phyloP scores from a whole-genome alignment of 2,329 filamentous ascomycete species.

The Trichoderma lentiforme region DNA sequence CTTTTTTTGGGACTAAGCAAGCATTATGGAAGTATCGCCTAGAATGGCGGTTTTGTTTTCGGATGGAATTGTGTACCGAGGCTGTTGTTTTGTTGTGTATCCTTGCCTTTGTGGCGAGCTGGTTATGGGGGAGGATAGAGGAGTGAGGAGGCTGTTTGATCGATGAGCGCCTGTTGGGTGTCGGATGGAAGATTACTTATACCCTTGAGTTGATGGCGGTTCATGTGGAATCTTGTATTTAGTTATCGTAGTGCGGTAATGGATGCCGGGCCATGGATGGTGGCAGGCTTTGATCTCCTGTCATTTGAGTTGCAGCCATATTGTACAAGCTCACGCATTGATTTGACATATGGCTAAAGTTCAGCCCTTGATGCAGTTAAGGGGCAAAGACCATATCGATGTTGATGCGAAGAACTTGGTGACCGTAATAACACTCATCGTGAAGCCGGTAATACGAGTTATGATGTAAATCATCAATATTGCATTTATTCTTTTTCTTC shows the following conservation, averaged over 20 bases:
- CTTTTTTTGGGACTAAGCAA: background rate
- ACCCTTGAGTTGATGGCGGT: conserved; percentile 8
- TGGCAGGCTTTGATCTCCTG: background rate
- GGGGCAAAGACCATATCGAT: background rate
- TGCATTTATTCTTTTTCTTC: background rate
- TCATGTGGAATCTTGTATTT: conserved; percentile 4
- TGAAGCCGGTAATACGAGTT: background rate
- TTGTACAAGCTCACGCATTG: background rate
- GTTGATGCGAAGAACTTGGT: background rate
- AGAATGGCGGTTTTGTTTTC: background rate
- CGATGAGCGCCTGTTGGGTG: background rate
- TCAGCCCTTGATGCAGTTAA: background rate
- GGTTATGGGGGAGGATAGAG: background rate
- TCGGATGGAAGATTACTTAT: conserved; percentile 2
- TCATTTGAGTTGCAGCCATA: background rate
- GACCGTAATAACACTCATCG: background rate
- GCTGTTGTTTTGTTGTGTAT: background rate
- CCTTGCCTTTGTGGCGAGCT: background rate
- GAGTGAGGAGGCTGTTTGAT: background rate
- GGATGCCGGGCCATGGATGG: background rate
- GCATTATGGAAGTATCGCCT: background rate
- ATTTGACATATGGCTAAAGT: background rate
- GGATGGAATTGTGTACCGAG: background rate
- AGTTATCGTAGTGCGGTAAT: background rate
- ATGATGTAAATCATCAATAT: background rate